Base-by-base conservation (phyloP, 2,329 filamentous ascomycete species). In the Acephala macrosclerotiorum region DNA sequence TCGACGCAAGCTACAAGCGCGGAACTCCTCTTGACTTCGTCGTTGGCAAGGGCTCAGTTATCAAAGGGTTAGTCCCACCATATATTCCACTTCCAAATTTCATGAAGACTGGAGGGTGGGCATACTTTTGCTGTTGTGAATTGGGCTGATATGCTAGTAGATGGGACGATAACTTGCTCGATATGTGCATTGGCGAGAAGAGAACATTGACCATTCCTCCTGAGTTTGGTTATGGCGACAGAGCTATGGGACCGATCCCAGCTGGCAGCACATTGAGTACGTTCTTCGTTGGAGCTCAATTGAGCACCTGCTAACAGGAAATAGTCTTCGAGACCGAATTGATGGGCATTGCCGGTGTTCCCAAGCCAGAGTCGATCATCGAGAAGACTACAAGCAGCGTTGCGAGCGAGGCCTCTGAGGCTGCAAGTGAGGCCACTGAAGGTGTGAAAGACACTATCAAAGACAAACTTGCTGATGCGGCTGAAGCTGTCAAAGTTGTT, bases 151-250 rank as follows among this genome's bases (percentile, higher is more conserved):
- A 25, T 36, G 25, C 20, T 38, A 14, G 22, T 68, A 92, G 90
- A 76, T 97, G 94, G 95, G 95, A 98, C 74, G 80, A 96, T 77
- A 95, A 95, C 58, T 85, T 98, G 45, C 74, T 96, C 61, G 92
- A 92, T 76, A 97, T 98, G 94, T 98, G 96, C 80, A 91, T 96
- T 73, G 95, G 96, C 68, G 95, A 98, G 84, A 95, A 94, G 84
- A 87, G 91, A 73, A 95, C 88, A 63, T 81, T 99, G 78, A 97
- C 91, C 22, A 96, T 99, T 64, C 93, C 94, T n/a, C 93, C 95
- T 22, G 87, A 90, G 76, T 82, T 91, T 76, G 96, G 88, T 57
- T 99, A 98, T 79, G 96, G 96, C 59, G 82, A 90, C 68, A 85
- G 88, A 61, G 84, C 80, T 42, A 87, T 92, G 77, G 94, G 94